These are phyloP conservation scores for Pelargonium citronellum DNA, from an alignment of 441 rosid genomes.

Conservation along the genomic window DNA sequence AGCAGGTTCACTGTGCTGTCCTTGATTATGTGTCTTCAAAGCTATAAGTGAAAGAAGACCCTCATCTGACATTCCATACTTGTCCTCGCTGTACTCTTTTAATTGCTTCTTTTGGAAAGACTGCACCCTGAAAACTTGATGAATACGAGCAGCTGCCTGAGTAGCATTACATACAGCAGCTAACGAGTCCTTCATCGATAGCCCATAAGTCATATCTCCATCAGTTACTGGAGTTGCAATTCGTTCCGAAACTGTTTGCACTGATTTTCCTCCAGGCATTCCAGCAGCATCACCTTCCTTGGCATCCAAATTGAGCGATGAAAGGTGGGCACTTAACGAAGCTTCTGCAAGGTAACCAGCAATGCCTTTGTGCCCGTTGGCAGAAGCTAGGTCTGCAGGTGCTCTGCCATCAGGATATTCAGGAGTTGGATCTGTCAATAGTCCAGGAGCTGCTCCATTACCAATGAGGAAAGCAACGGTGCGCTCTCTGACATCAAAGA, in stretches of 20 bases:
- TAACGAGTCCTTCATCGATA: constrained; percentile 60
- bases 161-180: constrained; percentile 80
- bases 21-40: constrained; percentile 46
- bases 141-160: constrained; percentile 78
- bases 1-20: constrained; percentile 49
- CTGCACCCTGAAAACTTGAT: constrained; percentile 77
- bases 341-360: constrained; percentile 85
- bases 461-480: constrained; percentile 70
- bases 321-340: constrained; percentile 51
- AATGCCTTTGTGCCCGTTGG: constrained; percentile 83
- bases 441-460: constrained; percentile 80
- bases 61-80: constrained; percentile 51
- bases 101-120: constrained; percentile 80
- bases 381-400: constrained; percentile 84
- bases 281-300: constrained; percentile 33
- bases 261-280: constrained; percentile 28
- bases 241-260: constrained; percentile 47
- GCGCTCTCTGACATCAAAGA: constrained; percentile 54
- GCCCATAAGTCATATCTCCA: constrained; percentile 46
- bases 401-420: constrained; percentile 56
- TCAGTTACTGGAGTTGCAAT: constrained; percentile 30
- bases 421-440: constrained; percentile 74
- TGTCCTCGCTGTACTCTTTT: constrained; percentile 48
- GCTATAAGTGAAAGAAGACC: constrained; percentile 59
- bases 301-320: constrained; percentile 48